Percentiles rank a stretch among this genome's conserved stretches.
phyloP scores from a whole-genome alignment of 2,329 filamentous ascomycete genomes.

The Penicillium hordei region DNA sequence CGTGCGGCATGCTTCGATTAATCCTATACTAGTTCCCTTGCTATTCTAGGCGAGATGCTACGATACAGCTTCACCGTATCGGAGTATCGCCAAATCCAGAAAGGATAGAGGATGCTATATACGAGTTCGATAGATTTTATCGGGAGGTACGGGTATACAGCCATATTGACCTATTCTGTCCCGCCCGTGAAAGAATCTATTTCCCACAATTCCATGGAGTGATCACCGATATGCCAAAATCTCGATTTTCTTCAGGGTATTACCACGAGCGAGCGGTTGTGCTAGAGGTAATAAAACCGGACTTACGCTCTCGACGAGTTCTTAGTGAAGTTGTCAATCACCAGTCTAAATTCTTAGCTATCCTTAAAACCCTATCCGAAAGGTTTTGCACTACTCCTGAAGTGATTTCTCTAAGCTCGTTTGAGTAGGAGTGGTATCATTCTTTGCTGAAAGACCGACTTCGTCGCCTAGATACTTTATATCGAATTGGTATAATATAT shows the following conservation, averaged over 20 bases:
- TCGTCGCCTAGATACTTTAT: background rate
- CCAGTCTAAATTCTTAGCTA: background rate
- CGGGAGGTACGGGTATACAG: background rate
- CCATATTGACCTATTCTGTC: background rate
- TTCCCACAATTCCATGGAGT: background rate
- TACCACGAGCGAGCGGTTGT: background rate
- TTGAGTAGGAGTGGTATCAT: background rate
- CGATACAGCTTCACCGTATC: background rate
- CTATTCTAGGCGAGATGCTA: background rate
- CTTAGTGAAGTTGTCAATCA: background rate
- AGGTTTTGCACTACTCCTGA: background rate
- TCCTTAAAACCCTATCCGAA: background rate
- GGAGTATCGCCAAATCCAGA: background rate
- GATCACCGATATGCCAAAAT: background rate
- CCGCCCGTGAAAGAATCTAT: background rate
- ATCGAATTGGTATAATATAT: background rate
- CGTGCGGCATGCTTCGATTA: background rate
- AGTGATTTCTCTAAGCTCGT: background rate
- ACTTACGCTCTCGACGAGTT: background rate
- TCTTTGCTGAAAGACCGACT: constrained; percentile 1
- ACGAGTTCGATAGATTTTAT: background rate
- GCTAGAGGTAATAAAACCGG: background rate
- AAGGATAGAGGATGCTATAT: background rate
- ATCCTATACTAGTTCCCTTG: background rate
- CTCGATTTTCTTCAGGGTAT: constrained; percentile 2